Base-by-base conservation (phyloP, 2,329 filamentous ascomycete species). In the Madurella fahalii region DNA sequence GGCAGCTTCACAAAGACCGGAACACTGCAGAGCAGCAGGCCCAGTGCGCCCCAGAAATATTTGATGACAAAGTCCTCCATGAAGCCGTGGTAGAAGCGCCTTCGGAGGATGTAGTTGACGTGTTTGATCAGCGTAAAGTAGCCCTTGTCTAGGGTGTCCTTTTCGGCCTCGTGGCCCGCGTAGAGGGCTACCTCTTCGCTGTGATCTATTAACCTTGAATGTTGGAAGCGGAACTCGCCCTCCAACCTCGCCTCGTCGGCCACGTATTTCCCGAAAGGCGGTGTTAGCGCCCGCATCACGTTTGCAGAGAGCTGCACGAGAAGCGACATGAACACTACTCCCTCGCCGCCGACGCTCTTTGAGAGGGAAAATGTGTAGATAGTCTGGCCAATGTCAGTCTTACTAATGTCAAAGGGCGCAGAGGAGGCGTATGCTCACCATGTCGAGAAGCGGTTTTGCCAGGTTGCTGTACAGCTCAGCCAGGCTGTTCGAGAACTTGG, bases 61-160 rank as follows among this genome's bases (percentile, higher is more conserved):
- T 99, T 99, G 72, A 99, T 96, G 54, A 97, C 90, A 71, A 96
- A 99, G 71, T 99, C 94, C 70, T 99, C 94, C 93, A 97, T 96
- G 66, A 99, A 87, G n/a, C 92, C 93, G 69, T 99, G 93, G 71
- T 97, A 97, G 70, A 99, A 89, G 47, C 94, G 84, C 58, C 90
- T 81, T 40, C 92, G 82, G 58, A 99, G 74, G 61, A 97, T 96
- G 67, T 95, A 86, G 71, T 99, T 99, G 68, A 99, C 93, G 72
- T 99, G 94, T 74, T 96, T 97, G 76, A 99, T 99, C 39, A 99
- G 79, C 2, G 94, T 99, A 68, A 99, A 99, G 72, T 99, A 99
- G 15, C 94, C 93, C 74, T 97, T 97, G 72, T 99, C 94, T 50
- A 99, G 78, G 0, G 89, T 95, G 69, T 97, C 90, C 70, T 97